A percentile compares a stretch with the other conserved stretches of the same genome.
Conservation (phyloP, 1,139 yeast genomes). For the Zygoascus meyerae region DNA sequence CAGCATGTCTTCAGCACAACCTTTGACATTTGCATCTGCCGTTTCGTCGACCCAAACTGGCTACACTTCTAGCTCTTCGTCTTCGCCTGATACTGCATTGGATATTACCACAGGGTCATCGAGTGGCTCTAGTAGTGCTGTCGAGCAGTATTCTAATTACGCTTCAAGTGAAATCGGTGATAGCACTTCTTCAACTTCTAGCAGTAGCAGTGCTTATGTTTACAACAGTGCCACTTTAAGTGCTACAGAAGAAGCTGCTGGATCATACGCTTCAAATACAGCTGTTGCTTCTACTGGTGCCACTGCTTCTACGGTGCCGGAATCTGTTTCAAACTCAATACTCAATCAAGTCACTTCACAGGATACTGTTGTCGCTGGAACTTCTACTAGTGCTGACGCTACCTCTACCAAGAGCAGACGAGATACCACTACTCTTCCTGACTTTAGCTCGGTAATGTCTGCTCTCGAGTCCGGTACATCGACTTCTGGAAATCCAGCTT, state of each 20-base stretch:
- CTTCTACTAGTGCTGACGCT: background rate
- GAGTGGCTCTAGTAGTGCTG: background rate
- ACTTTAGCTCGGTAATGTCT: conserved; percentile 6
- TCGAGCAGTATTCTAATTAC: background rate
- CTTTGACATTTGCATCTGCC: conserved; percentile 12
- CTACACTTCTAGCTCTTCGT: background rate
- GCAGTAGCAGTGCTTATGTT: background rate
- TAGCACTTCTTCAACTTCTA: background rate
- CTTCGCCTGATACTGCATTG: background rate
- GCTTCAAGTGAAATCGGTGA: background rate
- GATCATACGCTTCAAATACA: background rate
- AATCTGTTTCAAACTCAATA: background rate
- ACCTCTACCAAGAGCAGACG: background rate
- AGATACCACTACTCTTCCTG: conserved; percentile 3
- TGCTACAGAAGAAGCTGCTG: no score
- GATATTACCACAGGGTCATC: background rate
- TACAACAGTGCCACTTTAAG: background rate
- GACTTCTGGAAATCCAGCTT: background rate
- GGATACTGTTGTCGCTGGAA: background rate
- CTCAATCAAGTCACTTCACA: background rate
- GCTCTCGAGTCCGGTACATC: conserved; percentile 3
- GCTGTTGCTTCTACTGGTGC: background rate
- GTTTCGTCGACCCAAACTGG: background rate
- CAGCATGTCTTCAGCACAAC: conserved; percentile 19
- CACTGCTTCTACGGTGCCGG: background rate